Evolutionary conservation across 2,329 filamentous ascomycete genomes (phyloP).

Genomic region (Phialemoniopsis sp.): DNA sequence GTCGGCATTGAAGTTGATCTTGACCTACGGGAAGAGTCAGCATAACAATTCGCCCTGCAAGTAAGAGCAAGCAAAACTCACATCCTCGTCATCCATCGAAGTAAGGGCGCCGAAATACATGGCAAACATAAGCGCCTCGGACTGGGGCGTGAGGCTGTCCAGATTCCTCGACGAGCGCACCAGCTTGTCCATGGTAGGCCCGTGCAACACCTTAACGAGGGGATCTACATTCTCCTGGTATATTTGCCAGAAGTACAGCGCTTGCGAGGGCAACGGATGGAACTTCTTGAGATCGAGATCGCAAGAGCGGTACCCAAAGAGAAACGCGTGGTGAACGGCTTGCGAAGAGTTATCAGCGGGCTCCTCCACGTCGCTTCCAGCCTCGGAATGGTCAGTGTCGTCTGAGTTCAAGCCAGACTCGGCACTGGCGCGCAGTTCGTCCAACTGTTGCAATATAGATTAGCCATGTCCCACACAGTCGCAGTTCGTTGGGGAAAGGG

Average conservation of each 20-base stretch:
- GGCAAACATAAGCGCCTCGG: constrained; percentile 62
- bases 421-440: constrained; percentile 34
- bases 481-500: too few relatives aligned
- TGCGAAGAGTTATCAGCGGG: constrained; percentile 39
- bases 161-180: constrained; percentile 59
- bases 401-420: constrained; percentile 9
- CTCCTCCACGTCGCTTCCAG: constrained; percentile 37
- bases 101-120: constrained; percentile 56
- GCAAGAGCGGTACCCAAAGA: constrained; percentile 70
- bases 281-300: constrained; percentile 61
- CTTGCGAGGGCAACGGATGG: constrained; percentile 63
- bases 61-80: constrained; percentile 16
- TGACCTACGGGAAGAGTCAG: constrained; percentile 33
- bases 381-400: constrained; percentile 54
- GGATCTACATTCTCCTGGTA: constrained; percentile 74
- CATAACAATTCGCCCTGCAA: too few relatives aligned
- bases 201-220: constrained; percentile 66
- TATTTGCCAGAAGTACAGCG: constrained; percentile 64
- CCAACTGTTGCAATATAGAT: constrained; percentile 24
- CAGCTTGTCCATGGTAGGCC: constrained; percentile 59
- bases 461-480: not conserved
- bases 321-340: constrained; percentile 64
- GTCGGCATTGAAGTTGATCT: constrained; percentile 42
- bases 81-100: constrained; percentile 58
- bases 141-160: constrained; percentile 48